Conservation (phyloP, 495 filamentous ascomycete species). For the Tetracladium setigerum region DNA sequence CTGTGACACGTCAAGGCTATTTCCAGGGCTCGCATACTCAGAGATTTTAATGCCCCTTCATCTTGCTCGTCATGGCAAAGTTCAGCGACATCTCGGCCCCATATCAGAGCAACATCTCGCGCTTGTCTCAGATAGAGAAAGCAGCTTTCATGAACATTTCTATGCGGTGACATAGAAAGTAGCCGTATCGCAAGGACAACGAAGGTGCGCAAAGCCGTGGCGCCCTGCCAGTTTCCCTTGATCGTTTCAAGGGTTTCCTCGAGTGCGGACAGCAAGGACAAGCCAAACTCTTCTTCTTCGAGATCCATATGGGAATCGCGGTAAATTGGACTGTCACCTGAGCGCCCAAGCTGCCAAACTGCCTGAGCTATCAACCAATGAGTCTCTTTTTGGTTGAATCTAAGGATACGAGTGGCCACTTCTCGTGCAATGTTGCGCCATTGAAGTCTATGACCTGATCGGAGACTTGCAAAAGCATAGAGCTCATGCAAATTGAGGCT, state of each 20-base stretch:
- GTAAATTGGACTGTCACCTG: not conserved
- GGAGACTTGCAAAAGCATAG: conserved; percentile 28
- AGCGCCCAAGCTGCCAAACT: conserved; percentile 26
- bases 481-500: conserved; percentile 27
- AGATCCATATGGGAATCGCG: conserved; percentile 26
- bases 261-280: conserved; percentile 17
- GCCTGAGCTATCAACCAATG: conserved; percentile 29
- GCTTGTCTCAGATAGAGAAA: conserved; percentile 7
- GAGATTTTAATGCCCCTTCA: conserved; percentile 13
- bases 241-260: conserved; percentile 18
- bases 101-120: conserved; percentile 9
- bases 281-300: conserved; percentile 21
- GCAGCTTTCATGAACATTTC: conserved; percentile 6
- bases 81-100: conserved; percentile 8
- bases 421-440: conserved; percentile 36
- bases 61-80: conserved; percentile 5
- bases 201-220: conserved; percentile 22
- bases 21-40: conserved; percentile 25
- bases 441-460: conserved; percentile 30
- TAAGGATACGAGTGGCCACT: conserved; percentile 23
- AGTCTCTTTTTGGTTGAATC: conserved; percentile 28
- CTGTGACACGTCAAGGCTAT: conserved; percentile 26
- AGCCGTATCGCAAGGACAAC: conserved; percentile 21
- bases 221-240: conserved; percentile 32
- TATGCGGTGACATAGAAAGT: conserved; percentile 21